Percentiles rank a stretch among this genome's conserved stretches.
phyloP scores from a whole-genome alignment of 176 grass and related monocot genomes.

The Oryza rufipogon region DNA sequence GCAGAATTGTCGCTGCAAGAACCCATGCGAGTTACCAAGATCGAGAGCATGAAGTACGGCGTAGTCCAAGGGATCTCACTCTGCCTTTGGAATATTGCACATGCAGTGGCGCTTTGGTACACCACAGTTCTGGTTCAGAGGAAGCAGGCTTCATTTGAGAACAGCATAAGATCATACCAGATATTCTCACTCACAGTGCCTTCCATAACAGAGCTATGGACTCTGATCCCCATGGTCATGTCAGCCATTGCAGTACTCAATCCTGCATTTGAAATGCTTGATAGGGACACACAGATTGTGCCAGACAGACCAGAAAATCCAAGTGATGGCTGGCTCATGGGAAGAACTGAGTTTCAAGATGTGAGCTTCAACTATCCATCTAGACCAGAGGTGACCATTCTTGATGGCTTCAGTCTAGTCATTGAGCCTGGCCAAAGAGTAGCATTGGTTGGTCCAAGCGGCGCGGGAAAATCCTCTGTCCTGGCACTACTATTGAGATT shows the following conservation, averaged over 20 bases:
- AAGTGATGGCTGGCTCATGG: constrained; percentile 25
- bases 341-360: constrained; percentile 44
- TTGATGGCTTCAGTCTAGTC: constrained; percentile 49
- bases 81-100: constrained; percentile 57
- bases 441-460: constrained; percentile 59
- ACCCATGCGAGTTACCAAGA: constrained; percentile 42
- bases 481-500: constrained; percentile 55
- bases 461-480: constrained; percentile 59
- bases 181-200: constrained; percentile 61
- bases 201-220: constrained; percentile 61
- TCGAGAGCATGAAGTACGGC: constrained; percentile 49
- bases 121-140: constrained; percentile 56
- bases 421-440: constrained; percentile 44
- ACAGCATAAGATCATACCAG: constrained; percentile 56
- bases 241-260: constrained; percentile 51
- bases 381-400: constrained; percentile 41
- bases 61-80: constrained; percentile 55
- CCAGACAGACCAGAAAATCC: constrained; percentile 35
- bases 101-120: constrained; percentile 62
- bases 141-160: constrained; percentile 43
- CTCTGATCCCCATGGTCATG: constrained; percentile 52
- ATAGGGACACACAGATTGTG: constrained; percentile 48
- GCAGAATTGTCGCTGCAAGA: constrained; percentile 45
- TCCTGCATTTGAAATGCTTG: constrained; percentile 54
- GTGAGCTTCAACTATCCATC: constrained; percentile 54